A percentile compares a stretch with the other conserved stretches of the same genome.
These are phyloP conservation scores for Chiua sp. DNA, from an alignment of 1,284 basidiomycete species.

Conservation along the genomic window DNA sequence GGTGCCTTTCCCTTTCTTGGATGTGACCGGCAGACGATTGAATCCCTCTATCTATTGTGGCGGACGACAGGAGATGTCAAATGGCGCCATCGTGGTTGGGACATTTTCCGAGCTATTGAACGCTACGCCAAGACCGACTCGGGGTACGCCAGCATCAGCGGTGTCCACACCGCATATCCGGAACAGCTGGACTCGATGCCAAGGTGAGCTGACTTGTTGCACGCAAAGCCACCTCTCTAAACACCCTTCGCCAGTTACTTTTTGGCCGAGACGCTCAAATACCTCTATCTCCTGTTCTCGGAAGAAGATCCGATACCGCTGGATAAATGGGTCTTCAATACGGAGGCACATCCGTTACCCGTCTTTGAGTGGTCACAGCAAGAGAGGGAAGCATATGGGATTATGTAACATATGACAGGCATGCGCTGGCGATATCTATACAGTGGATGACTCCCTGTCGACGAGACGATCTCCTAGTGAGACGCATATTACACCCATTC, in stretches of 20 bases:
- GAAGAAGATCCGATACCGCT: conserved; percentile 65
- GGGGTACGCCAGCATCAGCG: conserved; percentile 62
- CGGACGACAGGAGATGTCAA: conserved; percentile 67
- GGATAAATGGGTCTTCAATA: conserved; percentile 84
- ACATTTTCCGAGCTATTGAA: conserved; percentile 74
- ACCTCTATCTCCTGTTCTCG: conserved; percentile 66
- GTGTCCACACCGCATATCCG: conserved; percentile 48
- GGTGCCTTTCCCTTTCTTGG: background rate
- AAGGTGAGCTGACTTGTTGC: conserved; percentile 6
- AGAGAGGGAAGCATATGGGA: conserved; percentile 50
- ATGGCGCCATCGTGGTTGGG: conserved; percentile 82
- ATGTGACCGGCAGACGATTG: conserved; percentile 55
- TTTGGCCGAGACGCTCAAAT: conserved; percentile 76
- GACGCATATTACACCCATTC: background rate
- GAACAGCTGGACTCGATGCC: conserved; percentile 12
- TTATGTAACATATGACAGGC: conserved; percentile 10
- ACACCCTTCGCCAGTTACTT: conserved; percentile 54
- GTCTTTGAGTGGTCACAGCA: conserved; percentile 68
- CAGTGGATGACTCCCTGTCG: background rate
- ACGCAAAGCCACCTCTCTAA: background rate
- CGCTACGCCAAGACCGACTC: conserved; percentile 53
- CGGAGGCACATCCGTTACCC: conserved; percentile 82
- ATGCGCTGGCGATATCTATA: background rate
- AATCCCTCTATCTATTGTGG: conserved; percentile 74
- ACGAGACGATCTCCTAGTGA: background rate